Percentiles rank a stretch among this genome's conserved stretches.
phyloP scores from a whole-genome alignment of 2,329 filamentous ascomycete genomes.

The Apiospora aurea region DNA sequence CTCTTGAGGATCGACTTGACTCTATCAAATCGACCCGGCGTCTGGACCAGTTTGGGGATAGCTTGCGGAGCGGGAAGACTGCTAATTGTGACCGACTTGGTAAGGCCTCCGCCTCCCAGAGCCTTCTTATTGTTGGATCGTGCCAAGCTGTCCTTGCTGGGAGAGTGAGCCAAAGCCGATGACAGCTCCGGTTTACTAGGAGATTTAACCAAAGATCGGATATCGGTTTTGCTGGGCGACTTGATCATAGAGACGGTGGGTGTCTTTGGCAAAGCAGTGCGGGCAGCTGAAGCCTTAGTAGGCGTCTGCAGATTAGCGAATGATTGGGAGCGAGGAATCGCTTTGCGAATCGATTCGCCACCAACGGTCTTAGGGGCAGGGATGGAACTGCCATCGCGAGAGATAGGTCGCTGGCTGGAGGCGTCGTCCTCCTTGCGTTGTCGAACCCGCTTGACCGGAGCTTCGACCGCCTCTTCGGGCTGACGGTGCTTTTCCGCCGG shows the following conservation, averaged over 20 bases:
- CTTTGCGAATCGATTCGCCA: constrained; percentile 38
- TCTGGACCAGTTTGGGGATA: constrained; percentile 48
- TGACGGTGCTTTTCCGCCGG: constrained; percentile 35
- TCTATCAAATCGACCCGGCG: constrained; percentile 59
- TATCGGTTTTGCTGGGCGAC: constrained; percentile 59
- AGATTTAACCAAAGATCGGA: constrained; percentile 48
- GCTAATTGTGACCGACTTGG: constrained; percentile 60
- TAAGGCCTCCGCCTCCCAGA: constrained; percentile 43
- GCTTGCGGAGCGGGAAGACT: constrained; percentile 44
- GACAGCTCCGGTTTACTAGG: constrained; percentile 54
- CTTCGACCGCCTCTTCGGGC: constrained; percentile 39
- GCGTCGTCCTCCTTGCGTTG: constrained; percentile 72
- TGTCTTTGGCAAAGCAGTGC: constrained; percentile 61
- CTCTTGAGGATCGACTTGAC: constrained; percentile 65
- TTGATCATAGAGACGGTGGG: constrained; percentile 61
- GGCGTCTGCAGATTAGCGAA: constrained; percentile 74
- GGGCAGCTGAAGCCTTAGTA: constrained; percentile 76
- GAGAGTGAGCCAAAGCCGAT: constrained; percentile 45
- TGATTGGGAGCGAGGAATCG: constrained; percentile 53
- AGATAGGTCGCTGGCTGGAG: constrained; percentile 68
- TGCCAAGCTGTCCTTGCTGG: constrained; percentile 52
- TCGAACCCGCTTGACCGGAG: constrained; percentile 74
- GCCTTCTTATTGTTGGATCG: constrained; percentile 49
- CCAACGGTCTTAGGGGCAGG: constrained; percentile 54
- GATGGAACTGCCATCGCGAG: constrained; percentile 58